phyloP scores from a whole-genome alignment of 148 eudicot genomes.

The Rhododendron simsii region DNA sequence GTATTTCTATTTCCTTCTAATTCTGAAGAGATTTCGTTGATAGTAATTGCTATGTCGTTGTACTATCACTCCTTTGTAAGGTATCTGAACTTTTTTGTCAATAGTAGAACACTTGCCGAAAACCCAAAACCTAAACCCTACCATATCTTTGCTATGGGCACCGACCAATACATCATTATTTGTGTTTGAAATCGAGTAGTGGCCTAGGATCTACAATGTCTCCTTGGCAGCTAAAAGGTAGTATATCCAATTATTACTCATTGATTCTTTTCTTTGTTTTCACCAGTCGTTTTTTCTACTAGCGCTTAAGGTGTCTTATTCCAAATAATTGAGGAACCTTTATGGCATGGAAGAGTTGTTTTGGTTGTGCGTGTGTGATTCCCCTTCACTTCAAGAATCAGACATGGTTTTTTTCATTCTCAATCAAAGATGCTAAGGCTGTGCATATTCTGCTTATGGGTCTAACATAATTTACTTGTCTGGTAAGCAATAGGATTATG shows the following conservation, averaged over 20 bases:
- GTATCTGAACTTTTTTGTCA: background rate
- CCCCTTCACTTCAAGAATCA: background rate
- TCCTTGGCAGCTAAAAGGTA: background rate
- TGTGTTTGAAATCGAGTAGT: background rate
- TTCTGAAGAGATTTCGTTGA: background rate
- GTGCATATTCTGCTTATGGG: background rate
- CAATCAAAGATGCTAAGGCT: background rate
- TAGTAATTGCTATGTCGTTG: background rate
- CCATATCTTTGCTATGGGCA: background rate
- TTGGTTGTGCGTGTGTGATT: background rate
- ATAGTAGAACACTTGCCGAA: background rate
- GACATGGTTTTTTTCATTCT: background rate
- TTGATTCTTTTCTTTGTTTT: background rate
- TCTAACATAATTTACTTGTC: background rate
- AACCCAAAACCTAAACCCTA: background rate
- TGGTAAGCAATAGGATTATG: background rate
- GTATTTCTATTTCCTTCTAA: slow-evolving; percentile 31
- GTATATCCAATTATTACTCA: background rate
- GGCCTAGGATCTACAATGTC: background rate
- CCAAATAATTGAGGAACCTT: background rate
- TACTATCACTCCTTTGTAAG: background rate
- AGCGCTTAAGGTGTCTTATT: background rate
- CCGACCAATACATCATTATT: background rate
- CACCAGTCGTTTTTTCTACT: background rate
- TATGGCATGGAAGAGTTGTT: background rate